Evolutionary conservation across 345 rosid genomes (phyloP).

Genomic region (Moringa oleifera): DNA sequence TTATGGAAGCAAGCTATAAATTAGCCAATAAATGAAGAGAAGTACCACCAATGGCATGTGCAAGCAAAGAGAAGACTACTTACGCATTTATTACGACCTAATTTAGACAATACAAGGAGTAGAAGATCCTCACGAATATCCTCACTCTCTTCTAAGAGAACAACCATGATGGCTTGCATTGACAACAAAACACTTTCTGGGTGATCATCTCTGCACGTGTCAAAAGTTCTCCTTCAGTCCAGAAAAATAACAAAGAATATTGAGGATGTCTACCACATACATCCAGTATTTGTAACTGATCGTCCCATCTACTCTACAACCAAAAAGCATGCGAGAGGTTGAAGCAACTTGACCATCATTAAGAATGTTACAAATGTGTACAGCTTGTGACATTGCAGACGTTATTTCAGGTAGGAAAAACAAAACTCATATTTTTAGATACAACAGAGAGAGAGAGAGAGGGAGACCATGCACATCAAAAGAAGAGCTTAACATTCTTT

Average conservation of each 20-base stretch:
- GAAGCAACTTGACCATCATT: too few species aligned
- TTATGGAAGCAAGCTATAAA: constrained; percentile 6
- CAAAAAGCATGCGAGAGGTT: too few species aligned
- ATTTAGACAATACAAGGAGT: constrained; percentile 56
- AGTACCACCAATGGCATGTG: not conserved
- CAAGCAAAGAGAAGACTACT: constrained; percentile 24
- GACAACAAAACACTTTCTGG: constrained; percentile 80
- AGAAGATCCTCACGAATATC: constrained; percentile 78
- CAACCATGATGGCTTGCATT: constrained; percentile 84
- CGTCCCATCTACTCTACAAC: too few species aligned
- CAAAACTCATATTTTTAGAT: too few species aligned
- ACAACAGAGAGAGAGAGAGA: not conserved
- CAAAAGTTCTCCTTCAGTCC: constrained; percentile 3
- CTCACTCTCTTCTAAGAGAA: constrained; percentile 91
- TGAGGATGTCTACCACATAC: not conserved
- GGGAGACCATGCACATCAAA: not conserved
- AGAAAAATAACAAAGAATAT: not conserved
- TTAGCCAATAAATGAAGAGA: not conserved
- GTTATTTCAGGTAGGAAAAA: too few species aligned
- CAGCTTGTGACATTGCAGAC: too few species aligned
- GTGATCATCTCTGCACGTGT: constrained; percentile 80
- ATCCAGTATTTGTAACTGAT: too few species aligned
- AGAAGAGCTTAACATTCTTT: not conserved
- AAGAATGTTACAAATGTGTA: too few species aligned
- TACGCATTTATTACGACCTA: constrained; percentile 76